Base-by-base conservation (phyloP, 345 rosid genomes). In the Turnera subulata region DNA sequence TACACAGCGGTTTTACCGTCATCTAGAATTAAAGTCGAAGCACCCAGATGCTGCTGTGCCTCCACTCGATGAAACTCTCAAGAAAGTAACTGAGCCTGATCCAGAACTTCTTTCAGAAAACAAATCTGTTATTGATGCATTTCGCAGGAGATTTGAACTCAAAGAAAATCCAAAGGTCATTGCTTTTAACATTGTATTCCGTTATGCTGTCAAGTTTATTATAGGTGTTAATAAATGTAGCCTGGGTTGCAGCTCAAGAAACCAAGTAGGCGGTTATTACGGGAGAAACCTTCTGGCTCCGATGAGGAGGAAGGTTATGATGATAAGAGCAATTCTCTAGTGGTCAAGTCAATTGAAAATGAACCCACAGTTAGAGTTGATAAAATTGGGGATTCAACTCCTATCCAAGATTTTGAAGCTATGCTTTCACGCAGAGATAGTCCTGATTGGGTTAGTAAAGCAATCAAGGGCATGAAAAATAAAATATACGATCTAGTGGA, bases 361-460 rank as follows among this genome's bases (percentile, higher is more conserved):
- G 70, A 54, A 57, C 62, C 70, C 9, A 10, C 6, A 18, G 58
- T 26, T 38, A 47, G 49, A 26, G 63, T 74, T 32, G 85, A 73
- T 53, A 58, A 64, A 52, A 66, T 92, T 35, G 86, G 97, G 25
- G 78, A 85, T 66, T 71, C 59, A 68, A 84, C 66, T 45, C 91
- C 96, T 5, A 53, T 86, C 53, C 77, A 79, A 67, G 97, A 93
- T 76, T 89, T 93, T 63, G 91, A 86, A 78, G 84, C 73, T 18
- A 83, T 93, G 83, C 73, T 93, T 64, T 80, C 89, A 1, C 83
- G 84, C 11, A 86, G 96, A 76, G 99, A 93, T 68, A 68, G 53
- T 56, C 80, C 83, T 8, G 78, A 84, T 19, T 89, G 85, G 84
- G 59, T 79, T 38, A 56, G 26, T 12, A 85, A 75, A 77, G 99